Evolutionary conservation across 306 rosid genomes (phyloP), one percentile per base, ranked within the genome.

Genomic region (Hippophae gyantsensis): DNA sequence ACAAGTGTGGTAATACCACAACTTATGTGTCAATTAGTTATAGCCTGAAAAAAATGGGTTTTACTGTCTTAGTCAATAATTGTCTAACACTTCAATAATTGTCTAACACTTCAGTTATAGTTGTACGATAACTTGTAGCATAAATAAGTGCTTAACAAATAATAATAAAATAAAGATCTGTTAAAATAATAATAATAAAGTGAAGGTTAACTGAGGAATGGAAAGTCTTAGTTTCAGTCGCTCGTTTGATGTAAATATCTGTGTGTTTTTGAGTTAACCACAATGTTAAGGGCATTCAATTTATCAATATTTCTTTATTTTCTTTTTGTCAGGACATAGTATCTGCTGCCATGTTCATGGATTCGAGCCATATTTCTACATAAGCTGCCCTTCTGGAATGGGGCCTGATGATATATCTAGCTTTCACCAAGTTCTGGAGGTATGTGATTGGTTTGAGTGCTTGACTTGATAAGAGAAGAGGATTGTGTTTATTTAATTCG

Each of bases 331-430:
- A 92, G 99, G 99, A 58, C 89, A 83, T 57, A 88, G 99, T 66
- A 88, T 92, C 51, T 92, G 99, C 73, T 85, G 95, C 82, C 79
- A 85, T 18, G 95, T 88, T 73, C 96, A 92, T 56, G 99, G 99
- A 38, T 92, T 92, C 59, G 96, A 92, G 72, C 99, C 99, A 32
- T 92, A 92, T 69, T 92, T 92, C 73, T 92, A 85, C 74, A 83
- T 85, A 60, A 75, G 70, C 75, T 88, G 95, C 71, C 95, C 93
- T 55, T 78, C 88, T 6, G 96, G 95, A 57, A 85, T 92, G 99
- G 78, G 93, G 58, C 89, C 92, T n/a, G 99, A 92, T 56, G 93
- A 92, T 68, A 82, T 88, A 67, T 79, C 95, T 48, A 60, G 54
- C 53, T 83, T 92, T 67, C 95, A 84, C 75, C 83, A 66, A 75